A percentile compares a stretch with the other conserved stretches of the same genome.
These are phyloP conservation scores for Arachnomyces sp. DNA, from an alignment of 2,329 filamentous ascomycete species.

Conservation along the genomic window DNA sequence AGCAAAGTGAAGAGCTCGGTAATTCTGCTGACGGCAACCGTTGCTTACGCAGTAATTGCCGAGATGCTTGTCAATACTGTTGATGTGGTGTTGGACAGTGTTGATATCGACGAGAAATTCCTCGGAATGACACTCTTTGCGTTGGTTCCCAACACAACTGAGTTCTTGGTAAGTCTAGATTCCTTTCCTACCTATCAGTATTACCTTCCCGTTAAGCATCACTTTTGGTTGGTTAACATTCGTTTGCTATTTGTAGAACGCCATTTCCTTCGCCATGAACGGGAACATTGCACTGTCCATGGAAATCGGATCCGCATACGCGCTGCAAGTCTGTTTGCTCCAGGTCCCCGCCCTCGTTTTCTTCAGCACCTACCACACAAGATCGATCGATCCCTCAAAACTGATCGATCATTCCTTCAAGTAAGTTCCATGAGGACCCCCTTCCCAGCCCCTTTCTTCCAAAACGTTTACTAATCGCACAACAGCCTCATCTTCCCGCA, in stretches of 20 bases:
- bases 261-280: constrained; percentile 99
- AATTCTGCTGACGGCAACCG: constrained; percentile 77
- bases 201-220: constrained; percentile 7
- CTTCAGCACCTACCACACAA: constrained; percentile 70
- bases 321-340: constrained; percentile 86
- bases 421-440: constrained; percentile 26
- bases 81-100: constrained; percentile 84
- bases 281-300: constrained; percentile 97
- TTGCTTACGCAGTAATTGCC: constrained; percentile 92
- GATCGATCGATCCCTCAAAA: constrained; percentile 43
- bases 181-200: not conserved
- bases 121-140: constrained; percentile 94
- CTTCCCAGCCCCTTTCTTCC: not conserved
- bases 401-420: constrained; percentile 46
- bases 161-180: constrained; percentile 66
- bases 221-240: constrained; percentile 7
- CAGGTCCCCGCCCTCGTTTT: constrained; percentile 90
- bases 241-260: constrained; percentile 54
- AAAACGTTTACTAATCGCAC: constrained; percentile 11
- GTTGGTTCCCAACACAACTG: constrained; percentile 93
- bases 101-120: constrained; percentile 94
- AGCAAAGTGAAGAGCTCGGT: constrained; percentile 81
- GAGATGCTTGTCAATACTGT: constrained; percentile 96
- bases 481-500: constrained; percentile 82
- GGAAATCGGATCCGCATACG: constrained; percentile 97